Percentiles rank a stretch among this genome's conserved stretches.
These are phyloP conservation scores for Tolypocladium guangdongense DNA, from an alignment of 2,329 filamentous ascomycete species.

Conservation along the genomic window DNA sequence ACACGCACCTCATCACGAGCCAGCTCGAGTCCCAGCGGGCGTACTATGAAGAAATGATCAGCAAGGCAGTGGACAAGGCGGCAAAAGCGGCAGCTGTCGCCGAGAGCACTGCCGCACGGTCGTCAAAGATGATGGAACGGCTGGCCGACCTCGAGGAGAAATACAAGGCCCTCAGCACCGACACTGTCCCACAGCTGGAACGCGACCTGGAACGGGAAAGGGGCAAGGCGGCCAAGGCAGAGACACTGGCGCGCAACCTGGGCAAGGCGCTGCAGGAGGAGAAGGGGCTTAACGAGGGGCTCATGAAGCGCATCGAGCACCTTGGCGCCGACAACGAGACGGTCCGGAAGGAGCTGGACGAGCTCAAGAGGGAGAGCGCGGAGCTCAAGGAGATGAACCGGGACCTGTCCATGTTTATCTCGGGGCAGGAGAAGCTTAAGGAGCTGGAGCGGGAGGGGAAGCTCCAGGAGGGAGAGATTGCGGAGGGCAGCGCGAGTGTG, in stretches of 20 bases:
- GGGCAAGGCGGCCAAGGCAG: conserved; percentile 58
- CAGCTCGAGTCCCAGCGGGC: conserved; percentile 87
- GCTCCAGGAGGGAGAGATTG: conserved; percentile 58
- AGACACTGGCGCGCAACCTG: conserved; percentile 64
- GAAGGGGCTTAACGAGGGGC: conserved; percentile 68
- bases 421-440: conserved; percentile 68
- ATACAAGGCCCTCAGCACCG: conserved; percentile 33
- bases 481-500: conserved; percentile 59
- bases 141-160: conserved; percentile 38
- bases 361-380: conserved; percentile 49
- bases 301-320: conserved; percentile 73
- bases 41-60: conserved; percentile 90
- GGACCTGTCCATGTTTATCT: conserved; percentile 81
- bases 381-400: conserved; percentile 80
- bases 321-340: conserved; percentile 51
- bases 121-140: conserved; percentile 36
- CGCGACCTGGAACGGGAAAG: conserved; percentile 60
- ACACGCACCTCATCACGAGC: conserved; percentile 83
- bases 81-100: conserved; percentile 59
- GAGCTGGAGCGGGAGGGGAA: conserved; percentile 52
- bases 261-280: conserved; percentile 74
- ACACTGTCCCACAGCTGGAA: conserved; percentile 59
- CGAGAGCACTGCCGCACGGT: conserved; percentile 45
- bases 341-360: conserved; percentile 45
- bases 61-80: conserved; percentile 83